phyloP scores from a whole-genome alignment of 306 rosid genomes.

The Quercus engelmannii region DNA sequence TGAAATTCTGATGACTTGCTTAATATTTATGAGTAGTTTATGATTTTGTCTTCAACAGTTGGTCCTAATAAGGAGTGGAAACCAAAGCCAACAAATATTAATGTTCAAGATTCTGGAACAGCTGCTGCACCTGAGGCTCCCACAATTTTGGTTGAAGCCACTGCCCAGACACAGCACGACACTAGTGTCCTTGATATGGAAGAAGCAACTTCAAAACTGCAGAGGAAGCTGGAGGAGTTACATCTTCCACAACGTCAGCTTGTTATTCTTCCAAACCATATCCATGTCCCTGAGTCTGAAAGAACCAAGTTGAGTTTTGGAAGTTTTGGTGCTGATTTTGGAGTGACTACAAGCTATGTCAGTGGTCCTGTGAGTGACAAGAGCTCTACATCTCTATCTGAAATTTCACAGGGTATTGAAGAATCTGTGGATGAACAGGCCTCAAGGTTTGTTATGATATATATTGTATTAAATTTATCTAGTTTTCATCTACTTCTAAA shows the following conservation, averaged over 20 bases:
- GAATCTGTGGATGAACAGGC: slow-evolving; percentile 61
- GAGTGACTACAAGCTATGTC: slow-evolving; percentile 39
- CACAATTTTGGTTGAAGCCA: slow-evolving; percentile 34
- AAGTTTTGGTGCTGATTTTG: slow-evolving; percentile 82
- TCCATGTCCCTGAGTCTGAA: slow-evolving; percentile 93
- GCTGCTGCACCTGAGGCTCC: slow-evolving; percentile 53
- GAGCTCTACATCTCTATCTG: slow-evolving; percentile 69
- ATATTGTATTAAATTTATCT: slow-evolving; percentile 1
- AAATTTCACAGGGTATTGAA: slow-evolving; percentile 64
- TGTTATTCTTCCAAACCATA: slow-evolving; percentile 92
- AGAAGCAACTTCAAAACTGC: slow-evolving; percentile 63
- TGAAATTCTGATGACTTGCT: slow-evolving; percentile 24
- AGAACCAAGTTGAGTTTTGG: slow-evolving; percentile 87
- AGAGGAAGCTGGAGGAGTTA: slow-evolving; percentile 68
- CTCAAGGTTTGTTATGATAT: slow-evolving; percentile 57
- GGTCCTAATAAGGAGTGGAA: slow-evolving; percentile 98
- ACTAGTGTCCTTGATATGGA: slow-evolving; percentile 53
- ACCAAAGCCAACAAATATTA: slow-evolving; percentile 63
- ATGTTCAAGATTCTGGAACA: slow-evolving; percentile 56
- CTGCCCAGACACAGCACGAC: slow-evolving; percentile 39
- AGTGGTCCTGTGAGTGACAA: slow-evolving; percentile 58
- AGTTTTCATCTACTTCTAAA: neutral
- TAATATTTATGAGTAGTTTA: slow-evolving; percentile 24
- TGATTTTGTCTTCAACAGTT: slow-evolving; percentile 52
- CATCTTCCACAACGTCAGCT: slow-evolving; percentile 69